Evolutionary conservation across 169 alveolate genomes (phyloP), one percentile per base, ranked within the genome.

Genomic region (Plasmodium adleri): DNA sequence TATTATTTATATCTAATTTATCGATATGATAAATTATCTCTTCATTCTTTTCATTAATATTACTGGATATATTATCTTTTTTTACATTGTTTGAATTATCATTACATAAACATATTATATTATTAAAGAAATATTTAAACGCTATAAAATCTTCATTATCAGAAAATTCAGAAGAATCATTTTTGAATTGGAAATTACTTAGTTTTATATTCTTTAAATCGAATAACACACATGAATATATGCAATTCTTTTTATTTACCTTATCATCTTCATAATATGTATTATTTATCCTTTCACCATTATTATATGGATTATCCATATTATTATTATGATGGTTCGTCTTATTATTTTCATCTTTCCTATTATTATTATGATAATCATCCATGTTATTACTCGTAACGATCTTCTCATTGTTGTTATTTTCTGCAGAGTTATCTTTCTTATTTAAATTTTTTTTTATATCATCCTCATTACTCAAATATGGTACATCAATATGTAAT

Each of bases 71-170:
- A 13, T 32, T 56, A 12, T 8, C 58, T 15, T 52, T 60, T 24
- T 50, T 10, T 12, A 22, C n/a, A n/a, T 3, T 9, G 13, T 28
- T 15, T 39, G 56, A 17, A 15, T 32, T 72, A 32, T 59, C 89
- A 58, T 26, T 64, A 52, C 89, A 78, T 26, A 78, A 60, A 26
- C 89, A 78, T 78, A 78, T 63, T 58, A 78, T 47, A 64, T 78
- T 78, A 43, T 78, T 78, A 66, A 78, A 78, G 71, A 78, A 78
- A 58, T 64, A 78, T 43, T 71, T 78, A 71, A 39, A 64, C 10
- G 89, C 80, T 7, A 26, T 17, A 70, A 78, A 78, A 22, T 64
- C 45, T 2, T 60, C 78, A 3, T 66, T 22, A 17, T 68, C 32
- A 32, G 20, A 15, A n/a, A n/a, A n/a, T 12, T 78, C 66, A 20